phyloP scores from a whole-genome alignment of 2,329 filamentous ascomycete species.

The Sclerotiophoma versabilis region DNA sequence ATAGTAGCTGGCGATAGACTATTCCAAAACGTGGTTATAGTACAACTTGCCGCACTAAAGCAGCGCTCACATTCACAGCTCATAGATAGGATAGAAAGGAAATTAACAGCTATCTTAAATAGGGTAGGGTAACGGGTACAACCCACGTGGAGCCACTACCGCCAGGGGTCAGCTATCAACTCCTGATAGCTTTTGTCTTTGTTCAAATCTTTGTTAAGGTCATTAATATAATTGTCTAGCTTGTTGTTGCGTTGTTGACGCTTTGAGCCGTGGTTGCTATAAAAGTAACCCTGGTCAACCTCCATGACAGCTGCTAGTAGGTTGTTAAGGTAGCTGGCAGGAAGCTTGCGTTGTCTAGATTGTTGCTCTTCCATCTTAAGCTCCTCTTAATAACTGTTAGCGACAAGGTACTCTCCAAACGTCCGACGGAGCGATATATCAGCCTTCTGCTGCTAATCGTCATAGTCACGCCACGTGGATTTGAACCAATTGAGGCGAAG shows the following conservation, averaged over 20 bases:
- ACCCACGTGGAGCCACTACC: too few species aligned
- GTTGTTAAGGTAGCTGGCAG: neutral
- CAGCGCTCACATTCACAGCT: too few species aligned
- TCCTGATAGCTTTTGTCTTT: too few species aligned
- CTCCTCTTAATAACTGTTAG: neutral
- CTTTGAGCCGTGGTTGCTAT: neutral
- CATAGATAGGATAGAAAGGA: too few species aligned
- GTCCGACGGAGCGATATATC: neutral
- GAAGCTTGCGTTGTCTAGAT: neutral
- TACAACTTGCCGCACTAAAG: too few species aligned
- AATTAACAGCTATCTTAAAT: too few species aligned
- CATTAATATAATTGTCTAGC: constrained; percentile 5
- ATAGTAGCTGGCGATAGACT: too few species aligned
- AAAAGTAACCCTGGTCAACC: neutral
- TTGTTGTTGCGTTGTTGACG: neutral
- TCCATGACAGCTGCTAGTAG: neutral
- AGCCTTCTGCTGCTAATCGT: neutral
- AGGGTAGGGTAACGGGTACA: too few species aligned
- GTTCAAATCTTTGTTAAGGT: too few species aligned
- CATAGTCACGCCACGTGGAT: neutral
- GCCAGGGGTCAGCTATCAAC: too few species aligned
- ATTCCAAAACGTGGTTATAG: too few species aligned
- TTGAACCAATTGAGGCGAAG: constrained; percentile 14
- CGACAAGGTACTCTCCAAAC: neutral
- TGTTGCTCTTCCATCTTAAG: neutral